A percentile compares a stretch with the other conserved stretches of the same genome.
phyloP scores from a whole-genome alignment of 2,329 filamentous ascomycete genomes.

The Coleophoma eucalyptorum region DNA sequence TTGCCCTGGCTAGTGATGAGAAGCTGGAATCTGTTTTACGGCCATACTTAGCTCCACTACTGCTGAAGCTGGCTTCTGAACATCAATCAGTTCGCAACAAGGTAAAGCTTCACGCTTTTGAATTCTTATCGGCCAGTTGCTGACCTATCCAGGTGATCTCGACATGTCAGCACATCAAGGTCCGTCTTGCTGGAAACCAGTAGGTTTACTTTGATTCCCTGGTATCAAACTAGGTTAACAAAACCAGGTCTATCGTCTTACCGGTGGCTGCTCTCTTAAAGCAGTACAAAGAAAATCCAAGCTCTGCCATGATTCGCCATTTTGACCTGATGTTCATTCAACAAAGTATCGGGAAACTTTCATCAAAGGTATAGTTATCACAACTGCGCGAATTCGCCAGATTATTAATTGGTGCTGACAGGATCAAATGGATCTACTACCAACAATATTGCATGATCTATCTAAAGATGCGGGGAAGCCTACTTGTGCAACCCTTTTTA shows the following conservation, averaged over 20 bases:
- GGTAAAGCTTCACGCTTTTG: slow-evolving; percentile 36
- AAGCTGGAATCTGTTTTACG: slow-evolving; percentile 77
- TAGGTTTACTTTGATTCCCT: slow-evolving; percentile 16
- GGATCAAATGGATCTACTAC: slow-evolving; percentile 71
- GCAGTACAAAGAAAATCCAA: slow-evolving; percentile 76
- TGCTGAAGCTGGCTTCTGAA: slow-evolving; percentile 83
- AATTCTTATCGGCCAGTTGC: slow-evolving; percentile 6
- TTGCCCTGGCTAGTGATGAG: slow-evolving; percentile 73
- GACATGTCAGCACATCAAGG: slow-evolving; percentile 69
- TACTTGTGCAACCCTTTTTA: slow-evolving; percentile 65
- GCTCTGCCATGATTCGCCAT: slow-evolving; percentile 73
- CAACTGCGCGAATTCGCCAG: neutral
- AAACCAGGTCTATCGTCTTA: slow-evolving; percentile 55
- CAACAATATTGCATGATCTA: slow-evolving; percentile 65
- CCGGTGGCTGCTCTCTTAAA: slow-evolving; percentile 81
- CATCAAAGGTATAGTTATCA: slow-evolving; percentile 37
- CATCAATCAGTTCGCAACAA: slow-evolving; percentile 78
- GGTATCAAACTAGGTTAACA: slow-evolving; percentile 2
- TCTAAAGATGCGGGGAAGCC: slow-evolving; percentile 52
- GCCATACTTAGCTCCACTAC: slow-evolving; percentile 73
- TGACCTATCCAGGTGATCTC: slow-evolving; percentile 49
- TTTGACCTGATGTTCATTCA: slow-evolving; percentile 88
- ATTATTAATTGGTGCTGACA: slow-evolving; percentile 24
- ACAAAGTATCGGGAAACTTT: slow-evolving; percentile 67
- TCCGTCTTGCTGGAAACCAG: slow-evolving; percentile 35